A percentile compares a stretch with the other conserved stretches of the same genome.
Evolutionary conservation across 768 basidiomycete genomes (phyloP).

Genomic region (Pisolithus orientalis): DNA sequence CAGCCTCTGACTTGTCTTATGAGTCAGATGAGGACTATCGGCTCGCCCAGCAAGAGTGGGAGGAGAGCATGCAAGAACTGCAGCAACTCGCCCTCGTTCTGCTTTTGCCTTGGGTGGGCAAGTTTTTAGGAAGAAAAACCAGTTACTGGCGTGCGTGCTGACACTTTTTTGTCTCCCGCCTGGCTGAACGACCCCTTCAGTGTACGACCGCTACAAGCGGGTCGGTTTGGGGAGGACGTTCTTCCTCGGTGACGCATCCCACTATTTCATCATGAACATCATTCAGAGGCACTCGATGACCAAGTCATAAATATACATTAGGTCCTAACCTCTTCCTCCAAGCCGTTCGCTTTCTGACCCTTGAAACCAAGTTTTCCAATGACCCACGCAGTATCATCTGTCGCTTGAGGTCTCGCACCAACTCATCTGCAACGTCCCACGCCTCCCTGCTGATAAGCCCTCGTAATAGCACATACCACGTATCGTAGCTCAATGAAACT

Average conservation of each 20-base stretch:
- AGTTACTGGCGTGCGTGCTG: slow-evolving; percentile 71
- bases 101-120: slow-evolving; percentile 80
- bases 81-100: slow-evolving; percentile 76
- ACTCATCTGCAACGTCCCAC: slow-evolving; percentile 53
- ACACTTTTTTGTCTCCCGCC: slow-evolving; percentile 1
- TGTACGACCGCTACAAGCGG: slow-evolving; percentile 63
- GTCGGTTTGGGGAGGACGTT: slow-evolving; percentile 61
- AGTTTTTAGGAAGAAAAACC: slow-evolving; percentile 82
- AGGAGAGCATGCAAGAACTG: slow-evolving; percentile 82
- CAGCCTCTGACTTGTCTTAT: slow-evolving; percentile 42
- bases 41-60: slow-evolving; percentile 87
- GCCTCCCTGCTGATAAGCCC: slow-evolving; percentile 54
- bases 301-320: slow-evolving; percentile 22
- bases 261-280: slow-evolving; percentile 14
- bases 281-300: slow-evolving; percentile 2
- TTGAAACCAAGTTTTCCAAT: slow-evolving; percentile 43
- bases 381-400: slow-evolving; percentile 41
- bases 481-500: slow-evolving; percentile 49
- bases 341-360: slow-evolving; percentile 37
- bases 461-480: slow-evolving; percentile 71
- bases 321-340: slow-evolving; percentile 24
- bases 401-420: slow-evolving; percentile 55
- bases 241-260: slow-evolving; percentile 40
- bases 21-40: slow-evolving; percentile 65
- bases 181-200: slow-evolving; percentile 31